Percentiles rank a stretch among this genome's conserved stretches.
These are phyloP conservation scores for Volvariella volvacea DNA, from an alignment of 1,284 basidiomycete species.

Conservation along the genomic window DNA sequence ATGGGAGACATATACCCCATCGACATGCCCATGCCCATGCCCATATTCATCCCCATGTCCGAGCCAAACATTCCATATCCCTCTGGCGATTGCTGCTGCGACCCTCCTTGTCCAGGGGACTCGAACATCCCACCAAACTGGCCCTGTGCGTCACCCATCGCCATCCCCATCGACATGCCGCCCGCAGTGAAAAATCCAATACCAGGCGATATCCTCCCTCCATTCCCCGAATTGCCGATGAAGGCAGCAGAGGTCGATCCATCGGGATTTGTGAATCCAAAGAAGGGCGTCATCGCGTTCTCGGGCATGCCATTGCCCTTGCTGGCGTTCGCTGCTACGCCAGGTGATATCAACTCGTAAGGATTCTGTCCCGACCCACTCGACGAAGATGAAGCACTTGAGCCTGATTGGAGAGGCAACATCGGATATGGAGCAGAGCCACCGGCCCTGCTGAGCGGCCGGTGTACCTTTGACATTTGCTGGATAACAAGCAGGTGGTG, in stretches of 20 bases:
- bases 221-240: conserved; percentile 45
- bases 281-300: conserved; percentile 45
- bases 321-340: conserved; percentile 16
- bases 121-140: conserved; percentile 21
- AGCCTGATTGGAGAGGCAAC: conserved; percentile 7
- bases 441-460: conserved; percentile 61
- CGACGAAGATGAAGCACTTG: conserved; percentile 2
- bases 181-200: conserved; percentile 39
- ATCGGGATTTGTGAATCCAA: conserved; percentile 29
- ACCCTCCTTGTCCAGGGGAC: conserved; percentile 15
- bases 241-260: too few species aligned
- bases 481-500: conserved; percentile 90
- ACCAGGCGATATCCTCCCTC: conserved; percentile 59
- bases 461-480: conserved; percentile 66
- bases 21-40: conserved; percentile 6
- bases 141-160: conserved; percentile 2
- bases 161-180: conserved; percentile 33
- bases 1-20: conserved; percentile 9
- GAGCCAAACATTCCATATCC: conserved; percentile 11
- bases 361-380: conserved; percentile 7
- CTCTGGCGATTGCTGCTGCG: too few species aligned
- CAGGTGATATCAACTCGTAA: conserved; percentile 7
- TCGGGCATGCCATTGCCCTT: conserved; percentile 8
- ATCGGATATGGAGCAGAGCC: conserved; percentile 16
- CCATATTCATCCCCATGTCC: conserved; percentile 1